Evolutionary conservation across 2,329 filamentous ascomycete species (phyloP).

Genomic region (Ascochyta koolunga): DNA sequence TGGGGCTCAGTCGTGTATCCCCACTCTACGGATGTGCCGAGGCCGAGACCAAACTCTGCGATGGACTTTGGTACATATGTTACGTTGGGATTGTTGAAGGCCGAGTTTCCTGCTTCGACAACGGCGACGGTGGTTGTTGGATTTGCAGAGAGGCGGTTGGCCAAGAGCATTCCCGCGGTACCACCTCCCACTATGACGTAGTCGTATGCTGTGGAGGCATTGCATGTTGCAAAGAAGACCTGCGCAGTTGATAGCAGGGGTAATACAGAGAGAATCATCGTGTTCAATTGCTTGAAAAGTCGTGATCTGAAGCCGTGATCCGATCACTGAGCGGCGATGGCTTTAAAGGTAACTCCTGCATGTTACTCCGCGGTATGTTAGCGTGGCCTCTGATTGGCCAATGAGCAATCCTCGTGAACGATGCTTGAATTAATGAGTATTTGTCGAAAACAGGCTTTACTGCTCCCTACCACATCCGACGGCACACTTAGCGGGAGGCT

Average conservation of each 20-base stretch:
- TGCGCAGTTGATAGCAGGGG: neutral
- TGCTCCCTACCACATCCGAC: no score
- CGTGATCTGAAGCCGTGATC: neutral
- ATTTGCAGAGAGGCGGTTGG: constrained; percentile 35
- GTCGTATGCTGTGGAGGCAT: constrained; percentile 29
- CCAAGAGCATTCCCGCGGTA: constrained; percentile 41
- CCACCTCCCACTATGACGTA: constrained; percentile 46
- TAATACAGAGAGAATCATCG: neutral
- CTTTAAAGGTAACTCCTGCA: neutral
- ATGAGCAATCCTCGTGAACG: neutral
- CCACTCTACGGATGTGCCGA: constrained; percentile 49
- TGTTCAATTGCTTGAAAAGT: neutral
- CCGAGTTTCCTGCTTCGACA: constrained; percentile 43
- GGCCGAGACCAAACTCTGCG: constrained; percentile 28
- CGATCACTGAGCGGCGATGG: neutral
- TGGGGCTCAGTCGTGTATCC: constrained; percentile 49
- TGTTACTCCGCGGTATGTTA: neutral
- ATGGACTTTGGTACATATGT: constrained; percentile 28
- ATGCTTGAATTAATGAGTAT: neutral
- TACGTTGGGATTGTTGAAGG: constrained; percentile 40
- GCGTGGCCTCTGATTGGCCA: constrained; percentile 1
- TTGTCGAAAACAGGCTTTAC: no score
- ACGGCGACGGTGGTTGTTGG: constrained; percentile 33
- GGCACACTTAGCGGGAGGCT: no score
- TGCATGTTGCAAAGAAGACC: constrained; percentile 15